phyloP scores from a whole-genome alignment of 2,329 filamentous ascomycete species.

The Aspergillus intermedius region DNA sequence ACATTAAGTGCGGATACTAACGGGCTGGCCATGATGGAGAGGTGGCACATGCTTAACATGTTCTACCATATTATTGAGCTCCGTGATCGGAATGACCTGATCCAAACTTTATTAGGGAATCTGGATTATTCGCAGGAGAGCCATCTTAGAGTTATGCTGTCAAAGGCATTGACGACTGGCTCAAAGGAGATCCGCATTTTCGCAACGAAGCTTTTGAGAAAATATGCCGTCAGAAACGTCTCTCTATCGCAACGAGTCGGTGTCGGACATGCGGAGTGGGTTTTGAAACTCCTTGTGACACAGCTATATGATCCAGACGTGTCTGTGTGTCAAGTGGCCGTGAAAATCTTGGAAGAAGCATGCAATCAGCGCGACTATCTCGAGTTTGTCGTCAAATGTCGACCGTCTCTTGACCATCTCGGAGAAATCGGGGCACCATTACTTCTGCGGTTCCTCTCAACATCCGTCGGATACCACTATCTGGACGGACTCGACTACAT shows the following conservation, averaged over 20 bases:
- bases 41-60: slow-evolving; percentile 99
- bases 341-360: slow-evolving; percentile 95
- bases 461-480: slow-evolving; percentile 95
- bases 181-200: slow-evolving; percentile 88
- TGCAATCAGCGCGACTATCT: slow-evolving; percentile 88
- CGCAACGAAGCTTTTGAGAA: slow-evolving; percentile 76
- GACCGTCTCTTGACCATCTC: slow-evolving; percentile 87
- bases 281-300: slow-evolving; percentile 92
- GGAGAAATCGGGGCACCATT: slow-evolving; percentile 94
- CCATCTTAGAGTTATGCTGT: slow-evolving; percentile 85
- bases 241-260: slow-evolving; percentile 28
- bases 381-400: slow-evolving; percentile 94
- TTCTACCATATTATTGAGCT: slow-evolving; percentile 97
- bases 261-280: slow-evolving; percentile 78
- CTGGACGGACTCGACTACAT: slow-evolving; percentile 96
- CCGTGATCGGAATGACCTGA: slow-evolving; percentile 82
- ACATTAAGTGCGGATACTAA: slow-evolving; percentile 74
- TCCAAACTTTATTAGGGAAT: slow-evolving; percentile 78
- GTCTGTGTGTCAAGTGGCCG: slow-evolving; percentile 89
- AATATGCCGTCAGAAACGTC: slow-evolving; percentile 65
- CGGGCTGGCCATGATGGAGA: slow-evolving; percentile 82
- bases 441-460: slow-evolving; percentile 85
- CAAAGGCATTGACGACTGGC: slow-evolving; percentile 85
- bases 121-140: slow-evolving; percentile 88
- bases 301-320: slow-evolving; percentile 97